phyloP scores from a whole-genome alignment of 495 filamentous ascomycete species.

The Talaromyces wortmannii region DNA sequence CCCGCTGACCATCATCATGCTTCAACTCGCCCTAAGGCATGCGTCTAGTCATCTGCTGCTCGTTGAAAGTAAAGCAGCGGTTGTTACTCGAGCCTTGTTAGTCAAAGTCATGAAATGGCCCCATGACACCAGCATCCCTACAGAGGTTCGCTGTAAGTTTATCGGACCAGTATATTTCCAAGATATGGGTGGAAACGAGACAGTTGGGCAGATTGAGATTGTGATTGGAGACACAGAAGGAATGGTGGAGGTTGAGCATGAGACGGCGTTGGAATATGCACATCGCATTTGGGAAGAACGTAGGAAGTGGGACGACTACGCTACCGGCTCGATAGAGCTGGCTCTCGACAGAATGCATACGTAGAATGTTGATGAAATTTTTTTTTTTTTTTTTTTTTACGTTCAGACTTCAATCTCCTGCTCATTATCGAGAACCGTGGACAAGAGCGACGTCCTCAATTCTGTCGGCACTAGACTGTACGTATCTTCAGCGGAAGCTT shows the following conservation, averaged over 20 bases:
- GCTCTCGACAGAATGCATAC: neutral
- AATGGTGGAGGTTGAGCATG: neutral
- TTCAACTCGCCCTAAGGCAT: constrained; percentile 2
- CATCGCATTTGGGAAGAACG: neutral
- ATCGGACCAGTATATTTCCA: constrained; percentile 3
- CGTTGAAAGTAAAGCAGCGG: neutral
- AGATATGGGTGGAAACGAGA: neutral
- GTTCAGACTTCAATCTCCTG: too few species aligned
- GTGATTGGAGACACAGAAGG: neutral
- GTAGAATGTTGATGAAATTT: neutral
- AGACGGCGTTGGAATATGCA: neutral
- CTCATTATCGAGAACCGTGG: too few species aligned
- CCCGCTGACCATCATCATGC: constrained; percentile 1
- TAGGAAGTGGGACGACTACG: neutral
- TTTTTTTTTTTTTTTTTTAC: too few species aligned
- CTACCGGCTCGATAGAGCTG: neutral
- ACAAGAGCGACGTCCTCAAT: too few species aligned
- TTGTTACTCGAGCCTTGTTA: constrained; percentile 3
- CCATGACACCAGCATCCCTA: neutral
- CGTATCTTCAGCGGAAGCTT: too few species aligned
- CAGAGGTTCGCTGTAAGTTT: neutral
- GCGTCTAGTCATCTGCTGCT: neutral
- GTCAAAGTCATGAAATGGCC: neutral
- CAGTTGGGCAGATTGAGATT: neutral
- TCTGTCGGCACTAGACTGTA: too few species aligned